These are phyloP conservation scores for Scenedesmus sp. DNA, from an alignment of 163 green algal genomes.

Conservation along the genomic window DNA sequence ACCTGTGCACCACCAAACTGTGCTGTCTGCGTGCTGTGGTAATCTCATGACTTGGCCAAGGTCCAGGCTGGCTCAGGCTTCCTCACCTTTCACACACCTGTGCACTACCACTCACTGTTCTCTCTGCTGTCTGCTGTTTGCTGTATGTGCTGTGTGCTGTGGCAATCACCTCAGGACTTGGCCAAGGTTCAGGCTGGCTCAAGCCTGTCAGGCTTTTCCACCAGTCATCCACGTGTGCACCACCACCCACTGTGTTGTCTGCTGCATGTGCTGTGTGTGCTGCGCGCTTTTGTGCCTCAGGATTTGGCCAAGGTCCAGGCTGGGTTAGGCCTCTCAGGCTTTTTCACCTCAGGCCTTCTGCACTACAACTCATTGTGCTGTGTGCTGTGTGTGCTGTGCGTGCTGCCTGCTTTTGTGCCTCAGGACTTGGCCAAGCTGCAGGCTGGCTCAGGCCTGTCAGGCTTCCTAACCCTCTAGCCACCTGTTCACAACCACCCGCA, in stretches of 20 bases:
- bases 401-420: neutral
- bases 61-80: neutral
- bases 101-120: neutral
- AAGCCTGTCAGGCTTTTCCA: neutral
- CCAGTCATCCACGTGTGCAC: neutral
- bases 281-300: neutral
- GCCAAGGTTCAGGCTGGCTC: neutral
- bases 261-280: neutral
- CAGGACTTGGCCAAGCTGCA: slow-evolving; percentile 28
- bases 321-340: neutral
- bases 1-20: no score
- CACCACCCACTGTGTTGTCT: neutral
- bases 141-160: neutral
- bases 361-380: neutral
- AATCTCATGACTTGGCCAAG: slow-evolving; percentile 1
- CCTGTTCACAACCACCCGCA: neutral
- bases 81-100: neutral
- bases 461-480: neutral
- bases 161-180: slow-evolving; percentile 3
- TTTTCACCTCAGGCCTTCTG: neutral
- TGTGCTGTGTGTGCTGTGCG: neutral
- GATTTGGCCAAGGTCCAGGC: slow-evolving; percentile 8
- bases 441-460: neutral
- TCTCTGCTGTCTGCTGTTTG: no score
- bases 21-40: neutral